These are phyloP conservation scores for Castanea crenata DNA, from an alignment of 306 rosid genomes.

Conservation along the genomic window DNA sequence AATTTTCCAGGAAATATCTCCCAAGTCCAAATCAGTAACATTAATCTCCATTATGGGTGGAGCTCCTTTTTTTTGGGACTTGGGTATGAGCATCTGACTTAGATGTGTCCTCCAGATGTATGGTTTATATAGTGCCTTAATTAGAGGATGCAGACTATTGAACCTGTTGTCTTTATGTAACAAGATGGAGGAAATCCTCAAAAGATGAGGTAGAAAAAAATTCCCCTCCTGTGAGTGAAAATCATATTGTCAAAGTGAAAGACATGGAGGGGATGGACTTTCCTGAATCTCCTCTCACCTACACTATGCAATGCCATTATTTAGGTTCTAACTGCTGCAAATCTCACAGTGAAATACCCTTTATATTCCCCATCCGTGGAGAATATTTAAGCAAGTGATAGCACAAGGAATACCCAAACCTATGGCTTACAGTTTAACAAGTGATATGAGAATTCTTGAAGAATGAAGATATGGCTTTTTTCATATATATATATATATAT, in stretches of 20 bases:
- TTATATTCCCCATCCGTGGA: neutral
- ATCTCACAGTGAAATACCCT: too few relatives aligned
- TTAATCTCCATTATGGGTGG: neutral
- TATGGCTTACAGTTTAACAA: neutral
- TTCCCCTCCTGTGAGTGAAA: neutral
- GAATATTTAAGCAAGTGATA: neutral
- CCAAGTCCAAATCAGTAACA: neutral
- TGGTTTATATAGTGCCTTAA: neutral
- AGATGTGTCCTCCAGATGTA: neutral
- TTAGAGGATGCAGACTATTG: neutral
- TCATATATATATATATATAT: too few relatives aligned
- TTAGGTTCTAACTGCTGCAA: neutral
- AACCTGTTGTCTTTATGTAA: neutral
- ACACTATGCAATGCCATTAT: neutral
- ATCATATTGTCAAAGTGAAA: neutral
- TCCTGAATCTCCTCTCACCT: neutral
- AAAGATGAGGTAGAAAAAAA: neutral
- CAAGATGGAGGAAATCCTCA: neutral
- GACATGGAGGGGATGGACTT: neutral
- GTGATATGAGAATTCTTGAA: too few relatives aligned
- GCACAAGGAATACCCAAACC: neutral
- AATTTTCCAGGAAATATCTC: neutral
- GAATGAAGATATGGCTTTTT: too few relatives aligned
- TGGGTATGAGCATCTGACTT: neutral
- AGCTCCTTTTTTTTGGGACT: neutral